phyloP scores from a whole-genome alignment of 495 filamentous ascomycete species.

The Chaetomium tenue region DNA sequence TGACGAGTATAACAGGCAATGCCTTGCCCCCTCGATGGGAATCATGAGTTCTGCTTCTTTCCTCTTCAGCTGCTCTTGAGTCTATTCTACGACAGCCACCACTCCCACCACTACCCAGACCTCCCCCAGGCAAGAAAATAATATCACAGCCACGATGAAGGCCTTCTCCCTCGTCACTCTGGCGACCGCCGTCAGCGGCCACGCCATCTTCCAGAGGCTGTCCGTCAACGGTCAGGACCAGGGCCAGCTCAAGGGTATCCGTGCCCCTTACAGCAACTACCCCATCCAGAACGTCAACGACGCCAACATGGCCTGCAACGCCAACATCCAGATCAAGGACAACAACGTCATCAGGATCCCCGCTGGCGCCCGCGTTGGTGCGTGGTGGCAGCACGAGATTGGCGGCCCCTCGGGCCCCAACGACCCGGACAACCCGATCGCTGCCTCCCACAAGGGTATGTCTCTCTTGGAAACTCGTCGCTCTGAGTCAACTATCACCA shows the following conservation, averaged over 20 bases:
- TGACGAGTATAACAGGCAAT: background rate
- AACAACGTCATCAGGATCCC: constrained; percentile 48
- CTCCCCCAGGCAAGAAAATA: background rate
- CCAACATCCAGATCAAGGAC: constrained; percentile 38
- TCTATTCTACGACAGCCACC: background rate
- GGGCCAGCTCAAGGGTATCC: constrained; percentile 53
- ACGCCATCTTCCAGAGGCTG: constrained; percentile 50
- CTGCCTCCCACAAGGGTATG: constrained; percentile 45
- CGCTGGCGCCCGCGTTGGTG: constrained; percentile 47
- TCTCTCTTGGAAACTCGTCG: background rate
- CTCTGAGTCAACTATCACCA: no score
- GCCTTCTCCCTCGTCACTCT: constrained; percentile 31
- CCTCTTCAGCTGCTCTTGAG: background rate
- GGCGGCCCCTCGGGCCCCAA: constrained; percentile 44
- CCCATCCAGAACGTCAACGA: constrained; percentile 44
- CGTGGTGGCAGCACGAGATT: constrained; percentile 54
- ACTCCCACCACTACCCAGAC: background rate
- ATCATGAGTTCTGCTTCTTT: background rate
- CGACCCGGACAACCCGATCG: constrained; percentile 53
- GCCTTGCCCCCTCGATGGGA: background rate
- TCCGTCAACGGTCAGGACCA: constrained; percentile 54
- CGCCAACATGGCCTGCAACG: constrained; percentile 43
- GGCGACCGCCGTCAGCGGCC: constrained; percentile 33
- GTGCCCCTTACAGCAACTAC: constrained; percentile 48
- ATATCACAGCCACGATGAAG: constrained; percentile 31